Base-by-base conservation (phyloP, 2,329 filamentous ascomycete genomes). In the Madurella fahalii region DNA sequence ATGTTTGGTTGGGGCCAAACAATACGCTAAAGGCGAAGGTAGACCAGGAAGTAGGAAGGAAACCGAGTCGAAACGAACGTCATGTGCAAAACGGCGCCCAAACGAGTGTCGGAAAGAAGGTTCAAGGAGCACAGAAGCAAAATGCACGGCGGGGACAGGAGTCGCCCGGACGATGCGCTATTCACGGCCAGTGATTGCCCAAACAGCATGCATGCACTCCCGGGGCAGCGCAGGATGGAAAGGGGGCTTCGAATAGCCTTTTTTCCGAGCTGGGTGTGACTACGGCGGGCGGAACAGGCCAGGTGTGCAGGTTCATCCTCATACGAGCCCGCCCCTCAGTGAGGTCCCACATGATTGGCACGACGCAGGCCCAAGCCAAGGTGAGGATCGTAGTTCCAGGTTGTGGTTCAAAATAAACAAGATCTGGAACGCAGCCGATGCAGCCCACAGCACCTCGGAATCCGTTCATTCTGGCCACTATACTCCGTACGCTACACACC, bases 21-120 rank as follows among this genome's bases (percentile, higher is more conserved):
- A 45, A 40, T 40, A 49, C 18, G 45, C 31, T 45, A 40, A 30
- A 45, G 34, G 45, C 47, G 39, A 32, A 43, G 30, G 37, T 53
- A 43, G 43, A 47, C 30, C 39, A 20, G 37, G 40, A 51, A 43
- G 37, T 9, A 8, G 42, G 41, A 50, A 40, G 40, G 31, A 25
- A 57, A 50, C 25, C 25, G 25, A 54, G 55, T 52, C 54, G n/a
- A 59, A 65, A 61, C 61, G 62, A 65, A 61, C 55, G 64, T 61
- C 51, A 61, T 59, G 56, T 60, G 57, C 57, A 60, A 64, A 53
- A 49, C 48, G 44, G 44, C 53, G 54, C 57, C 53, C 50, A 63
- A 68, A 68, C 65, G 64, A 68, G 60, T 56, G 64, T 64, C 57
- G 49, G 47, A 54, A 47, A 59, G 52, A 54, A 25, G 25, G 25